Base-by-base conservation (phyloP, 2,329 filamentous ascomycete genomes). In the Myriangium duriaei region DNA sequence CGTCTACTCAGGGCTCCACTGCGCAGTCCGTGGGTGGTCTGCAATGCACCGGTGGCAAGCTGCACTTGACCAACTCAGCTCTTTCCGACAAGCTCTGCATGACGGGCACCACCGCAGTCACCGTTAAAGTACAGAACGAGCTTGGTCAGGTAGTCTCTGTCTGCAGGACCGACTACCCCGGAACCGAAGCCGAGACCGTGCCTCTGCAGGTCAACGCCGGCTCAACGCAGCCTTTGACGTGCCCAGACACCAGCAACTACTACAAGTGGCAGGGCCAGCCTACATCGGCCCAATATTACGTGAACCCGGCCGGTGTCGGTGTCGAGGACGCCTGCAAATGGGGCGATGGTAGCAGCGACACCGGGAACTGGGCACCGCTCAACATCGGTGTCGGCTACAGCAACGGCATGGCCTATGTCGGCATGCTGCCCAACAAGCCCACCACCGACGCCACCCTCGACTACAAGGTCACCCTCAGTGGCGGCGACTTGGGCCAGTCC, bases 161-260 rank as follows among this genome's bases (percentile, higher is more conserved):
- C 49, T 98, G 91, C 75, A 85, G 85, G 60, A 96, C 91, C 47
- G 86, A 95, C 60, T 98, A 98, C 64, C 91, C 91, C 45, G 88
- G 70, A 55, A 86, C 77, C 42, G 91, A 98, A 67, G 70, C 70
- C 51, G 88, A 94, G 76, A 83, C 81, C 39, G 72, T 96, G 42
- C 83, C 88, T 32, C 64, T 87, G 32, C 62, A 74, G 41, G 69
- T 79, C 30, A 47, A 60, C 4, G 62, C 81, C 37, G 81, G 81
- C 42, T 40, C 40, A 34, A 70, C 63, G 16, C 64, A 74, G 43
- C 61, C 68, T 24, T 64, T 98, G 47, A 84, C 82, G 55, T 88
- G 84, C 67, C 81, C 88, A 32, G 64, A 80, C 47, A 75, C 78
- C 43, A 56, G 58, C 34, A 68, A 64, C 35, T 93, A 88, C 68